Percentiles rank a stretch among this genome's conserved stretches.
phyloP scores from a whole-genome alignment of 2,329 filamentous ascomycete species.

The Diatrype stigma region DNA sequence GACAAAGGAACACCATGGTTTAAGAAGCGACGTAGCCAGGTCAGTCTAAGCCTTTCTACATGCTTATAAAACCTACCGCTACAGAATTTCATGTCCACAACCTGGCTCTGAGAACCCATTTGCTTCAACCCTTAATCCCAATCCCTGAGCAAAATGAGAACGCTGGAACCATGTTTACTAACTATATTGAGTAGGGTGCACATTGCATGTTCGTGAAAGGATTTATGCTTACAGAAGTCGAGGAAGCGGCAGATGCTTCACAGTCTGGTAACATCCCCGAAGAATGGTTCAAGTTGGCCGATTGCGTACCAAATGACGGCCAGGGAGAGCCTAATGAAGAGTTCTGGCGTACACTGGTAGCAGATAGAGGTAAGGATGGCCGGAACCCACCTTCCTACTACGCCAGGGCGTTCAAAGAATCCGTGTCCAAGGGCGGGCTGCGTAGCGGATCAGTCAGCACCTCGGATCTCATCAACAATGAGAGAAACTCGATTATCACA shows the following conservation, averaged over 20 bases:
- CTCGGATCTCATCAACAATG: constrained; percentile 19
- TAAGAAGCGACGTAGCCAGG: constrained; percentile 8
- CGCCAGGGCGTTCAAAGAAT: constrained; percentile 20
- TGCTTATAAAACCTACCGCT: too few relatives aligned
- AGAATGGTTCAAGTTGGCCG: constrained; percentile 16
- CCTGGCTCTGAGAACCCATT: too few relatives aligned
- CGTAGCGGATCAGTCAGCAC: constrained; percentile 16
- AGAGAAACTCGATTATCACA: constrained; percentile 23
- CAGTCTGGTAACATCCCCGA: constrained; percentile 18
- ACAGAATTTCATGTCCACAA: too few relatives aligned
- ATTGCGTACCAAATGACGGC: constrained; percentile 11
- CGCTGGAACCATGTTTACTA: too few relatives aligned
- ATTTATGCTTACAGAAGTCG: constrained; percentile 24
- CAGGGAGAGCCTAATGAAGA: constrained; percentile 15
- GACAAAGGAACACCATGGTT: constrained; percentile 19
- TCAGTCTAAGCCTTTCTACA: too few relatives aligned
- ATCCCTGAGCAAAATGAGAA: too few relatives aligned
- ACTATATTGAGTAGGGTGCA: too few relatives aligned
- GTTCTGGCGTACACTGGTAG: constrained; percentile 23
- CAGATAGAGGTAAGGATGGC: constrained; percentile 19
- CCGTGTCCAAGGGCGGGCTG: constrained; percentile 17
- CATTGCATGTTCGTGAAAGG: constrained; percentile 29
- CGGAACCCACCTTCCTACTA: constrained; percentile 23
- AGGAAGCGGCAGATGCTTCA: constrained; percentile 10
- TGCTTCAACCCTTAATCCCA: too few relatives aligned